Conservation (phyloP, 2,329 filamentous ascomycete species). For the Shiraia bambusicola region DNA sequence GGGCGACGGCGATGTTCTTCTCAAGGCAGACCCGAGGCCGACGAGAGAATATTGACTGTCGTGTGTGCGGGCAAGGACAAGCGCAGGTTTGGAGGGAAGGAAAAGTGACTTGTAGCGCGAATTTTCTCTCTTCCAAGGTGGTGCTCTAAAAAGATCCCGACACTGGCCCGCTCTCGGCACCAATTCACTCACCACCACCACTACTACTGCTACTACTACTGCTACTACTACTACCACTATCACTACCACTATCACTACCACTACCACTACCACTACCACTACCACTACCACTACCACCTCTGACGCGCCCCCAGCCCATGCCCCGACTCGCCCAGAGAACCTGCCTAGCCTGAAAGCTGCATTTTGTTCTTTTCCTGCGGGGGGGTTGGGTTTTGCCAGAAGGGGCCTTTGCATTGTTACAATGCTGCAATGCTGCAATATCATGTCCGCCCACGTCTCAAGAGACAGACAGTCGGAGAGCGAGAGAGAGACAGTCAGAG, state of each 20-base stretch:
- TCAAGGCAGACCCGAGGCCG: slow-evolving; percentile 31
- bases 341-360: background rate
- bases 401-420: too few species aligned
- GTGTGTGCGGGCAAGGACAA: slow-evolving; percentile 35
- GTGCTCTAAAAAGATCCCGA: slow-evolving; percentile 16
- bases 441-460: too few species aligned
- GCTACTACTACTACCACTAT: too few species aligned
- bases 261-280: slow-evolving; percentile 8
- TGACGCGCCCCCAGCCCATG: slow-evolving; percentile 9
- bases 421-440: background rate
- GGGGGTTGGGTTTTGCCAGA: background rate
- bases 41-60: slow-evolving; percentile 35
- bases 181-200: slow-evolving; percentile 11
- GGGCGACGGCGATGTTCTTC: slow-evolving; percentile 22
- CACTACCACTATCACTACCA: too few species aligned
- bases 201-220: too few species aligned
- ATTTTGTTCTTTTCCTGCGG: background rate
- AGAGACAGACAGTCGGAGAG: too few species aligned
- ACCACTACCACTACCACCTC: slow-evolving; percentile 1
- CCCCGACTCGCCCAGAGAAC: background rate
- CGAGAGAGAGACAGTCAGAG: too few species aligned
- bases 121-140: slow-evolving; percentile 20
- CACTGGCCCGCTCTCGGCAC: slow-evolving; percentile 17
- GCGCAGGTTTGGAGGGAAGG: slow-evolving; percentile 29
- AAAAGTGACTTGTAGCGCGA: slow-evolving; percentile 23